Evolutionary conservation across 495 filamentous ascomycete species (phyloP).

Genomic region (Aspergillus indologenus): DNA sequence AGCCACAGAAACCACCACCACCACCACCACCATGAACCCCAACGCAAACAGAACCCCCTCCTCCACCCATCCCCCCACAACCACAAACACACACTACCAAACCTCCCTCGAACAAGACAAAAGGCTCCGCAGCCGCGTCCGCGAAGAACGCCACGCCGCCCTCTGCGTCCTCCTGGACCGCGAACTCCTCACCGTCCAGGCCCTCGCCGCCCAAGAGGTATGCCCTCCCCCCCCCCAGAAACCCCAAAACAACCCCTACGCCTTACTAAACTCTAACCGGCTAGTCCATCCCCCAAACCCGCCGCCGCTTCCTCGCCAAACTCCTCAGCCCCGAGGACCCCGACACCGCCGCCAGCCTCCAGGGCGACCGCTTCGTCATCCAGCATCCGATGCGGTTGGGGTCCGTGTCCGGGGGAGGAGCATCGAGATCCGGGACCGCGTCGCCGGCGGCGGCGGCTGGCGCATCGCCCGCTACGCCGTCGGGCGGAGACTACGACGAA

Average conservation of each 20-base stretch:
- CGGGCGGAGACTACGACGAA: no score
- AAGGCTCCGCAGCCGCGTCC: slow-evolving; percentile 23
- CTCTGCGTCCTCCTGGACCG: slow-evolving; percentile 34
- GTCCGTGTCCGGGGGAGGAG: no score
- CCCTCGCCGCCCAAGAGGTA: slow-evolving; percentile 34
- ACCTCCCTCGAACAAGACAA: slow-evolving; percentile 20
- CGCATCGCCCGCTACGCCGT: no score
- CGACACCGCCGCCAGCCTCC: slow-evolving; percentile 27
- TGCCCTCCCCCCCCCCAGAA: not conserved
- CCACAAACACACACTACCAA: not conserved
- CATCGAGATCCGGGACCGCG: no score
- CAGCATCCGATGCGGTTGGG: slow-evolving; percentile 2
- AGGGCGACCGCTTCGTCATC: slow-evolving; percentile 29
- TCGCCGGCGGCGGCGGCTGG: not conserved
- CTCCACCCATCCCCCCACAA: not conserved
- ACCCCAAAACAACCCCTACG: not conserved
- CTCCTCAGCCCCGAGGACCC: slow-evolving; percentile 33
- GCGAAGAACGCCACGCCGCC: slow-evolving; percentile 37
- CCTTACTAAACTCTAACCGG: slow-evolving; percentile 4
- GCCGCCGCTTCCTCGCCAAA: slow-evolving; percentile 37
- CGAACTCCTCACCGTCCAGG: slow-evolving; percentile 37
- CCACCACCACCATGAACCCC: not conserved
- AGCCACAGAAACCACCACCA: slow-evolving; percentile 19
- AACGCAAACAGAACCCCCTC: slow-evolving; percentile 3
- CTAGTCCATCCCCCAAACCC: slow-evolving; percentile 40